Evolutionary conservation across 169 alveolate species (phyloP).

Genomic region (Sarcocystis neurona): DNA sequence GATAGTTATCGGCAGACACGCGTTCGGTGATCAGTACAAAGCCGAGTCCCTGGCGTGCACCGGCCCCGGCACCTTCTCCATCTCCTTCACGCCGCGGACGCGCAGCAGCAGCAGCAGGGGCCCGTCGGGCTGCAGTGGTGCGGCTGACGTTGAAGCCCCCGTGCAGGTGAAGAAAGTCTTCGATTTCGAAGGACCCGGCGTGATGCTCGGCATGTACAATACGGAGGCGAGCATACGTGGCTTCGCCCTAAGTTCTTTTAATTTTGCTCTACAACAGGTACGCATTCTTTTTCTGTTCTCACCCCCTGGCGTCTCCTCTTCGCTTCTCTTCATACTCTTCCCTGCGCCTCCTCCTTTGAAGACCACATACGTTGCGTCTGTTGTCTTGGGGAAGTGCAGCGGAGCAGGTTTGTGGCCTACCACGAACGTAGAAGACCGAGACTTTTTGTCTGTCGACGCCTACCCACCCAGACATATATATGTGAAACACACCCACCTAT

Average conservation of each 20-base stretch:
- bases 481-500: no score
- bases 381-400: not conserved
- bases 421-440: not conserved
- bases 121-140: not conserved
- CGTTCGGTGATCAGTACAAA: constrained; percentile 95
- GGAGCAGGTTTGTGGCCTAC: not conserved
- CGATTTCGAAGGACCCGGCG: constrained; percentile 67
- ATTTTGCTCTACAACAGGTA: constrained; percentile 81
- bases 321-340: not conserved
- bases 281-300: not conserved
- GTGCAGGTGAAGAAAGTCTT: constrained; percentile 50
- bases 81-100: constrained; percentile 30
- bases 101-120: constrained; percentile 27
- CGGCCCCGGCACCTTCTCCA: constrained; percentile 62
- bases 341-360: not conserved
- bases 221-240: constrained; percentile 88
- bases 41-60: constrained; percentile 75
- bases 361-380: not conserved
- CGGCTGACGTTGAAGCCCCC: not conserved
- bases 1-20: constrained; percentile 94
- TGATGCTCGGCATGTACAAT: constrained; percentile 93
- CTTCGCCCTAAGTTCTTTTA: constrained; percentile 91
- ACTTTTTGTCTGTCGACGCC: no score
- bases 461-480: no score
- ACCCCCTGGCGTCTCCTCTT: not conserved